Conservation (phyloP, 1,284 basidiomycete genomes). For the Ganoderma sinense region DNA sequence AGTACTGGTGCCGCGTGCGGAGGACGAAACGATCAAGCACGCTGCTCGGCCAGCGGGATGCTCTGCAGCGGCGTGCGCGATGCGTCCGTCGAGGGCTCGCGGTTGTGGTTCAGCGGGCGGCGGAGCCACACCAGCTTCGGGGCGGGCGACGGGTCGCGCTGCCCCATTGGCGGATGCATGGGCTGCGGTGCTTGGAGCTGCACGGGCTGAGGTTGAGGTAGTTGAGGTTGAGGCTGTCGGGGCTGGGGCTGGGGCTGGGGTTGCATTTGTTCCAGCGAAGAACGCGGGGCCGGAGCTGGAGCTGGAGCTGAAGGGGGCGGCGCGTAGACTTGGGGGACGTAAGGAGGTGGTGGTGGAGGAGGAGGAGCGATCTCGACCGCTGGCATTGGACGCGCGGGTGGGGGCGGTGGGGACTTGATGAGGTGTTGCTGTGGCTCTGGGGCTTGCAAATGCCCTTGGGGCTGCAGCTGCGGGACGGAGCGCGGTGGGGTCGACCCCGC, state of each 20-base stretch:
- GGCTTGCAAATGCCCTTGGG: slow-evolving; percentile 1
- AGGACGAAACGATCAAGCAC: neutral
- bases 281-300: neutral
- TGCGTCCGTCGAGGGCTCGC: slow-evolving; percentile 14
- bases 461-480: neutral
- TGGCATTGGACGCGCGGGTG: neutral
- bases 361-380: neutral
- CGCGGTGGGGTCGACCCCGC: neutral
- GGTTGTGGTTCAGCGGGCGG: slow-evolving; percentile 32
- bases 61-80: neutral
- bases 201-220: slow-evolving; percentile 1
- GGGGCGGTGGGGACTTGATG: slow-evolving; percentile 12
- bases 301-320: slow-evolving; percentile 2
- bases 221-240: slow-evolving; percentile 1
- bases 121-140: slow-evolving; percentile 40
- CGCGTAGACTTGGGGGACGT: slow-evolving; percentile 6
- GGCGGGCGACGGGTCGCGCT: slow-evolving; percentile 29
- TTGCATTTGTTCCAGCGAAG: neutral
- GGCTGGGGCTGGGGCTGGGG: slow-evolving; percentile 3
- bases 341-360: slow-evolving; percentile 3
- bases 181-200: slow-evolving; percentile 26
- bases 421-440: slow-evolving; percentile 10
- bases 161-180: slow-evolving; percentile 2
- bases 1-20: too few species aligned
- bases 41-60: neutral